Base-by-base conservation (phyloP, 2,329 filamentous ascomycete genomes). In the Apiospora hydei region DNA sequence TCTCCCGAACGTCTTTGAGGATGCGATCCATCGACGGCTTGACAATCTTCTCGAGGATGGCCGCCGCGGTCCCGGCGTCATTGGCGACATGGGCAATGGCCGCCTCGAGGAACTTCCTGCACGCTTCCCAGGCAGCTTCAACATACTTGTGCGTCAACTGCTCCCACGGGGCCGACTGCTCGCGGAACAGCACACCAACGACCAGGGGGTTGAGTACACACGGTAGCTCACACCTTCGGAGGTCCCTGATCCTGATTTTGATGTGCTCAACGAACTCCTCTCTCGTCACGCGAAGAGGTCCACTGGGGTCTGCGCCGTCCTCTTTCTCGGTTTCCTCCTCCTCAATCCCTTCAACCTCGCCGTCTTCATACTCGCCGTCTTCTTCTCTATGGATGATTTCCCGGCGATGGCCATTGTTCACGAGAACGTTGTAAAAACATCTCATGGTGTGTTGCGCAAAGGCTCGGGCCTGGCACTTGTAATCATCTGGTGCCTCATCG, bases 151-250 rank as follows among this genome's bases (percentile, higher is more conserved):
- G 41, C 0, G 79, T 71, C 30, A 80, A 73, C 0, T 11, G 26
- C 21, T 70, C 69, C 81, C 82, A 84, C 0, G 78, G 80, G 21
- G 71, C 41, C 71, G 77, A 81, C 69, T 83, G 80, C 51, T 80
- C 72, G 0, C 47, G 71, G 57, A 83, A 4, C 81, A 78, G 4
- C 26, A 30, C 26, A 30, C 74, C 74, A 3, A 83, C 73, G 2
- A 82, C 75, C 18, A 82, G 47, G 0, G 82, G 81, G 64, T 81
- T 81, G 73, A 78, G 83, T 0, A 77, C 77, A 4, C 82, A 81
- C 0, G 79, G 79, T n/a, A 84, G 78, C 71, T 84, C 82, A 4
- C 80, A 76, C 4, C 82, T 82, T 8, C 77, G 74, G 13, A 69
- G 80, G 7, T 70, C 53, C 34, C 30, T 71, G 74, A 83, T 79